phyloP scores from a whole-genome alignment of 805 yeast genomes.

The Candida ascalaphidarum region DNA sequence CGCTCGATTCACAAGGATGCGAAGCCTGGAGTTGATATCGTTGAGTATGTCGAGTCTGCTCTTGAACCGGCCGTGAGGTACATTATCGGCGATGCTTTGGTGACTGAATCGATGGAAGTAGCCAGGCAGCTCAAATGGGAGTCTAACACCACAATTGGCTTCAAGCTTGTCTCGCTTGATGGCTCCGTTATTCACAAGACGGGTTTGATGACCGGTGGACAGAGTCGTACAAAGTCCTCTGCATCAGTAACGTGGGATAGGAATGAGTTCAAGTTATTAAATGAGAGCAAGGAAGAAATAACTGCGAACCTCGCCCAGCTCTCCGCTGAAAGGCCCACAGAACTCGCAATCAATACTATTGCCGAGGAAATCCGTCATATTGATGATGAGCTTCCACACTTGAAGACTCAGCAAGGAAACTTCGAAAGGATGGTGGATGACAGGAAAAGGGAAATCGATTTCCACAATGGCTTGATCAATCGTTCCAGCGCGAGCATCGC shows the following conservation, averaged over 20 bases:
- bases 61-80: conserved; percentile 73
- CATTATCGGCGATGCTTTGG: conserved; percentile 70
- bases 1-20: conserved; percentile 47
- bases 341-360: conserved; percentile 46
- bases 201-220: conserved; percentile 92
- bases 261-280: conserved; percentile 49
- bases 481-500: conserved; percentile 13
- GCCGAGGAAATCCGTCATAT: conserved; percentile 44
- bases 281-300: conserved; percentile 40
- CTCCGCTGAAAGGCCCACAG: conserved; percentile 43
- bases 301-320: conserved; percentile 42
- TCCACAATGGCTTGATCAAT: conserved; percentile 25
- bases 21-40: conserved; percentile 66
- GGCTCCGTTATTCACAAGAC: conserved; percentile 81
- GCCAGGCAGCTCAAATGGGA: conserved; percentile 75
- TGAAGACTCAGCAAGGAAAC: conserved; percentile 37
- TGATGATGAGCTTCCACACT: conserved; percentile 31
- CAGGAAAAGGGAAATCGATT: conserved; percentile 40
- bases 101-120: conserved; percentile 60
- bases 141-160: conserved; percentile 27
- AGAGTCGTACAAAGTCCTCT: conserved; percentile 36
- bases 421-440: conserved; percentile 38
- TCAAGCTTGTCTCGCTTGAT: conserved; percentile 69
- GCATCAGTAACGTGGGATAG: conserved; percentile 58
- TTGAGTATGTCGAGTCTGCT: conserved; percentile 54